These are phyloP conservation scores for Scytalidium lignicola DNA, from an alignment of 2,329 filamentous ascomycete genomes.

Conservation along the genomic window DNA sequence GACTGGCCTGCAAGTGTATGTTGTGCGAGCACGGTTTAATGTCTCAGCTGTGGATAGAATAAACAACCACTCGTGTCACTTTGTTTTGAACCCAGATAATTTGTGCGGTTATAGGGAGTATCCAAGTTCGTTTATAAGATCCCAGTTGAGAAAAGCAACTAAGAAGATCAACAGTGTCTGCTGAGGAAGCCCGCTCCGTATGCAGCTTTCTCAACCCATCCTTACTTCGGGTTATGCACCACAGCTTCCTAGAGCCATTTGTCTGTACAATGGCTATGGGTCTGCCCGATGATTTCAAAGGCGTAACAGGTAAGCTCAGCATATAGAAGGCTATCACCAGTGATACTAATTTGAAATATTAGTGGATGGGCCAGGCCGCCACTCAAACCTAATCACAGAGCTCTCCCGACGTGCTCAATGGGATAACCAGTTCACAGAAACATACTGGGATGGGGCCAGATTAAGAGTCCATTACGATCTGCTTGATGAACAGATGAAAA, in stretches of 20 bases:
- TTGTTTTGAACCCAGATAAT: neutral
- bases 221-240: neutral
- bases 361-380: neutral
- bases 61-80: neutral
- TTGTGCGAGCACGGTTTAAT: neutral
- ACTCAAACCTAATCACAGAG: neutral
- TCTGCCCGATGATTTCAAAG: neutral
- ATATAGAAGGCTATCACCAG: neutral
- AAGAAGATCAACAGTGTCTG: neutral
- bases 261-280: neutral
- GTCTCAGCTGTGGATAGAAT: neutral
- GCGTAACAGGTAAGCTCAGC: neutral
- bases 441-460: neutral
- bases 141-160: too few species aligned
- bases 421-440: neutral
- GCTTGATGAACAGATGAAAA: too few species aligned
- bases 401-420: neutral
- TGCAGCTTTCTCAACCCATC: neutral
- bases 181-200: neutral
- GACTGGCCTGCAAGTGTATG: neutral
- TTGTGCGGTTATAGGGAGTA: neutral
- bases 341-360: neutral
- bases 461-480: neutral
- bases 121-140: neutral
- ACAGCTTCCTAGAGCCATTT: neutral